Evolutionary conservation across 164 flowering plant species (phyloP).

Genomic region (Protea cynaroides): DNA sequence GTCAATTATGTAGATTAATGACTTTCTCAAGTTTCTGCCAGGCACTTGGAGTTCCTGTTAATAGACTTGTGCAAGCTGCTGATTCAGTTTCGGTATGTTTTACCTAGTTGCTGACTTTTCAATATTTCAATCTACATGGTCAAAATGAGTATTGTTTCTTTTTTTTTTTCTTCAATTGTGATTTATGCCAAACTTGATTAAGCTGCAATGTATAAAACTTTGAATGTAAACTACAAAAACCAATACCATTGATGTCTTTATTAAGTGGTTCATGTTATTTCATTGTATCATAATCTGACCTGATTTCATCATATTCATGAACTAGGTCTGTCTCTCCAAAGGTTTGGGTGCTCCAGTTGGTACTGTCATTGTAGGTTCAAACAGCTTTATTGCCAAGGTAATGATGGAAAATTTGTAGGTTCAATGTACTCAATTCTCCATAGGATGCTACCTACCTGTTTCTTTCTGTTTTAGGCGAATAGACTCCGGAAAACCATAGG

Average conservation of each 20-base stretch:
- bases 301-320: constrained; percentile 9
- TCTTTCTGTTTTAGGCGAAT: constrained; percentile 46
- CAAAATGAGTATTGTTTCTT: not conserved
- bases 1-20: not conserved
- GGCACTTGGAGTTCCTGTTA: constrained; percentile 91
- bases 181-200: too few relatives aligned
- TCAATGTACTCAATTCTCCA: not conserved
- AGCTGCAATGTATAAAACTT: too few relatives aligned
- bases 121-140: not conserved
- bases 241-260: not conserved
- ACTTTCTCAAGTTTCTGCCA: constrained; percentile 18
- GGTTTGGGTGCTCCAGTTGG: constrained; percentile 97
- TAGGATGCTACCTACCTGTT: not conserved
- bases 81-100: constrained; percentile 85
- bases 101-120: not conserved
- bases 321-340: constrained; percentile 84
- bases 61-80: constrained; percentile 83
- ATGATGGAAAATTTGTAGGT: not conserved
- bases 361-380: constrained; percentile 82
- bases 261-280: not conserved
- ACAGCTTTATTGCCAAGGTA: constrained; percentile 75
- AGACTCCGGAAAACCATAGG: constrained; percentile 84
- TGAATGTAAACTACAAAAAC: not conserved
- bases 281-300: not conserved
- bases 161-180: not conserved